Evolutionary conservation across 306 rosid genomes (phyloP).

Genomic region (Astragalus glycyphyllos): DNA sequence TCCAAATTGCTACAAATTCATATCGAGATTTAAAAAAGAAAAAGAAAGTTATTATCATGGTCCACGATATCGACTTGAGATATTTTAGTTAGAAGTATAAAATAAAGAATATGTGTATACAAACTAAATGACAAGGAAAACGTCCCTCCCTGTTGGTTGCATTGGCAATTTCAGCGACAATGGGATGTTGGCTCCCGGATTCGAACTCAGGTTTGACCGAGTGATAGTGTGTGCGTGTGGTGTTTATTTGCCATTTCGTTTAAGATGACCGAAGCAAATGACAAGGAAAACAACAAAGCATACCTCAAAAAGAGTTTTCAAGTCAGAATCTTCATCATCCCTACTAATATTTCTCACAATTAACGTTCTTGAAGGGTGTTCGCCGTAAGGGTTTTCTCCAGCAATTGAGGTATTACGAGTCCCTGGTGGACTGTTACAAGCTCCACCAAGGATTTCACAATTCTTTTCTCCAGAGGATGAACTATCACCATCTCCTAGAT

Average conservation of each 20-base stretch:
- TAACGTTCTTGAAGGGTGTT: constrained; percentile 70
- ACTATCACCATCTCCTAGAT: constrained; percentile 61
- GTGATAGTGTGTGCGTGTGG: too few species aligned
- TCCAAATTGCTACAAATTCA: constrained; percentile 68
- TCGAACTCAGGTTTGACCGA: too few species aligned
- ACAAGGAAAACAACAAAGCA: constrained; percentile 16
- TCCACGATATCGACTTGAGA: constrained; percentile 2
- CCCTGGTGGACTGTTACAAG: constrained; percentile 51
- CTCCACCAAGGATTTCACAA: constrained; percentile 50
- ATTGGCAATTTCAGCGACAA: too few species aligned
- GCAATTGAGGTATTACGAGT: constrained; percentile 53
- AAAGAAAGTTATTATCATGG: constrained; percentile 14
- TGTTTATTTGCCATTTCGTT: too few species aligned
- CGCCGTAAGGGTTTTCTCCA: constrained; percentile 62
- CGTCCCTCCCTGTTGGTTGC: too few species aligned
- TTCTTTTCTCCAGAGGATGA: constrained; percentile 49
- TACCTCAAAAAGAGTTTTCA: constrained; percentile 69
- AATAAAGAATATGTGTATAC: background rate
- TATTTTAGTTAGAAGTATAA: background rate
- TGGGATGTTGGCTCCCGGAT: too few species aligned
- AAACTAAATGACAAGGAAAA: background rate
- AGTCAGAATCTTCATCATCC: constrained; percentile 66
- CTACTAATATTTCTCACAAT: constrained; percentile 65
- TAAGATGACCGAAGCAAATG: too few species aligned
- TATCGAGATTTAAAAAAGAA: constrained; percentile 10